A percentile compares a stretch with the other conserved stretches of the same genome.
Evolutionary conservation across 257 asterid species (phyloP).

Genomic region (Salvia miltiorrhiza): DNA sequence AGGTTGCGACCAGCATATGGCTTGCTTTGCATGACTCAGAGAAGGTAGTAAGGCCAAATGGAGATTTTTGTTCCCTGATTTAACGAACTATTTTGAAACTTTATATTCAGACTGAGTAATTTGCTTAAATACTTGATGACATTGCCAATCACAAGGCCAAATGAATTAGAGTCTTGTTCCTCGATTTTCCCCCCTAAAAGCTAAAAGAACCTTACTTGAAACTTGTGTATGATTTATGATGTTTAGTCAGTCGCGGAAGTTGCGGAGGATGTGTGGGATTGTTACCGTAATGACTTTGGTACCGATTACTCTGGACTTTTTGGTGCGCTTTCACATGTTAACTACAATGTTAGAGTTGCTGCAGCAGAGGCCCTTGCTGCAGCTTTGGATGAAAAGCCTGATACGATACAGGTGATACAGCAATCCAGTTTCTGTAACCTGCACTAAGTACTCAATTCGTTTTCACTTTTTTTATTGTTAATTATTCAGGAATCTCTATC

Average conservation of each 20-base stretch:
- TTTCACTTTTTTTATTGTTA: slow-evolving; percentile 18
- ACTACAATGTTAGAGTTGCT: slow-evolving; percentile 86
- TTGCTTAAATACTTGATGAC: not conserved
- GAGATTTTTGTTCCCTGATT: slow-evolving; percentile 5
- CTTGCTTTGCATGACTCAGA: slow-evolving; percentile 94
- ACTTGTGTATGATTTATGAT: slow-evolving; percentile 1
- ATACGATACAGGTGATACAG: slow-evolving; percentile 68
- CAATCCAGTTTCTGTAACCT: slow-evolving; percentile 3
- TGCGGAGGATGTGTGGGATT: slow-evolving; percentile 94
- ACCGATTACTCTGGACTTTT: slow-evolving; percentile 86
- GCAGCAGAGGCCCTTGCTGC: slow-evolving; percentile 98
- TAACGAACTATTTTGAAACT: not conserved
- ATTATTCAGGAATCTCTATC: slow-evolving; percentile 81
- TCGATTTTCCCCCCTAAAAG: not conserved
- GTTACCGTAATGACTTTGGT: slow-evolving; percentile 82
- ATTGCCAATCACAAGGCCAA: not conserved
- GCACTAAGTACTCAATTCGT: slow-evolving; percentile 13
- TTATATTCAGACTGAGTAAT: not conserved
- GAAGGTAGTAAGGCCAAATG: slow-evolving; percentile 63
- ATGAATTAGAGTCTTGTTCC: not conserved
- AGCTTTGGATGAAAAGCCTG: slow-evolving; percentile 97
- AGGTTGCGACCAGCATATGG: slow-evolving; percentile 94
- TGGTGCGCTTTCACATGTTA: slow-evolving; percentile 77
- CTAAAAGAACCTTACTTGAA: not conserved
- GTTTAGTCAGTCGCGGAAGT: slow-evolving; percentile 81